Conservation (phyloP, 108 stramenopile species). For the Aurantiochytrium sp. region DNA sequence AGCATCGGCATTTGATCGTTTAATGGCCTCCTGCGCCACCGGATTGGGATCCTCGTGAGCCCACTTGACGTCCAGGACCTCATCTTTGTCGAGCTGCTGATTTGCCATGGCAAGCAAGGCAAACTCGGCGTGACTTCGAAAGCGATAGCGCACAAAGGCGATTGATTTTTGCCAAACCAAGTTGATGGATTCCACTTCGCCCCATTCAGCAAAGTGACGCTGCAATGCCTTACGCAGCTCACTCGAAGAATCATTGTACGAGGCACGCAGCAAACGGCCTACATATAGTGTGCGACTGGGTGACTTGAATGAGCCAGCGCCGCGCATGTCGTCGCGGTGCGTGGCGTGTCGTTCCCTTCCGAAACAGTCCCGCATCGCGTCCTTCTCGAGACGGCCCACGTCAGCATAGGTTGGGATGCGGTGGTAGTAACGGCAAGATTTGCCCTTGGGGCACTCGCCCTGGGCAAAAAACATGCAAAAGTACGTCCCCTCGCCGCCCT, state of each 20-base stretch:
- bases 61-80: conserved; percentile 39
- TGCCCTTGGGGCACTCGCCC: conserved; percentile 34
- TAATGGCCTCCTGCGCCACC: conserved; percentile 37
- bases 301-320: conserved; percentile 28
- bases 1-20: conserved; percentile 40
- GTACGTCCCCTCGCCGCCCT: neutral
- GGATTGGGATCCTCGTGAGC: conserved; percentile 49
- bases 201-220: conserved; percentile 46
- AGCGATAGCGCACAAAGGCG: conserved; percentile 39
- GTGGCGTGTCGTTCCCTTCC: conserved; percentile 39
- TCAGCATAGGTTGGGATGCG: conserved; percentile 34
- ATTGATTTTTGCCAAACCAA: conserved; percentile 27
- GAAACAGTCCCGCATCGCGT: conserved; percentile 36
- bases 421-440: conserved; percentile 36
- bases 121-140: conserved; percentile 31
- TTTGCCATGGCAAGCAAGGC: conserved; percentile 39
- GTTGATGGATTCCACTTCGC: conserved; percentile 46
- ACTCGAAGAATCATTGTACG: neutral
- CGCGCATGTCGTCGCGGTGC: conserved; percentile 43
- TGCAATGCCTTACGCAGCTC: conserved; percentile 19
- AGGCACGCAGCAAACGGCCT: neutral
- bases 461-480: conserved; percentile 44
- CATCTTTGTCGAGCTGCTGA: conserved; percentile 30
- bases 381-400: conserved; percentile 6
- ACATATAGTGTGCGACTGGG: conserved; percentile 16